Evolutionary conservation across 306 rosid species (phyloP), one percentile per base, ranked within the genome.

Genomic region (Potentilla sterilis): DNA sequence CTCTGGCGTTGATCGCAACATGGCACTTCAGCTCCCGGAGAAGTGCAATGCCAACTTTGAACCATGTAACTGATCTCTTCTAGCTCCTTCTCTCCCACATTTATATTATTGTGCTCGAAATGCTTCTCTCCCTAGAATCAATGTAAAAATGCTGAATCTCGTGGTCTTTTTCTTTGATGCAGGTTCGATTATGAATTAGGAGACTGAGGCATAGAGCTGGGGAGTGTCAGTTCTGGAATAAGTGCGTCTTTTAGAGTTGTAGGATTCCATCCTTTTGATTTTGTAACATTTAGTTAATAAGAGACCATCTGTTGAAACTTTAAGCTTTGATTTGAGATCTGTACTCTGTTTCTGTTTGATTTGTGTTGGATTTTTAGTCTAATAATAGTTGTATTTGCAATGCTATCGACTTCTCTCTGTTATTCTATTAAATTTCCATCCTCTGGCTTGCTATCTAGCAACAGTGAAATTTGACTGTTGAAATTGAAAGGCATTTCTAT

Each of bases 1-100:
- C 18, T 76, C 96, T 4, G 99, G 99, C 9, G 84, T 95, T 3
- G 97, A 95, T 76, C 91, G 97, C 43, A 89, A 70, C 75, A 84
- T 90, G 91, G 99, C 97, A 54, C 52, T 89, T 46, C 89, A 80
- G 79, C 95, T 95, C 40, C 99, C 97, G 0, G 86, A 85, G 9
- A 95, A 92, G 78, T 95, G 97, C 85, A 72, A 81, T 0, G 66
- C 83, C 40, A 86, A 79, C 90, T 95, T 92, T 43, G 93, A 87
- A 37, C 96, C 99, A 79, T 95, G 98, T 85, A 78, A 64, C 46
- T 64, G 46, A 64, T 64, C 69, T 37, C 70, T 72, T 8, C 70
- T 72, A 75, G 71, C 62, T 84, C 77, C 44, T 28, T 38, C 47
- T 78, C 21, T 3, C 44, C 3, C 34, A 22, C 41, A 10, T 18